Evolutionary conservation across 1,284 basidiomycete genomes (phyloP).

Genomic region (Moesziomyces antarcticus): DNA sequence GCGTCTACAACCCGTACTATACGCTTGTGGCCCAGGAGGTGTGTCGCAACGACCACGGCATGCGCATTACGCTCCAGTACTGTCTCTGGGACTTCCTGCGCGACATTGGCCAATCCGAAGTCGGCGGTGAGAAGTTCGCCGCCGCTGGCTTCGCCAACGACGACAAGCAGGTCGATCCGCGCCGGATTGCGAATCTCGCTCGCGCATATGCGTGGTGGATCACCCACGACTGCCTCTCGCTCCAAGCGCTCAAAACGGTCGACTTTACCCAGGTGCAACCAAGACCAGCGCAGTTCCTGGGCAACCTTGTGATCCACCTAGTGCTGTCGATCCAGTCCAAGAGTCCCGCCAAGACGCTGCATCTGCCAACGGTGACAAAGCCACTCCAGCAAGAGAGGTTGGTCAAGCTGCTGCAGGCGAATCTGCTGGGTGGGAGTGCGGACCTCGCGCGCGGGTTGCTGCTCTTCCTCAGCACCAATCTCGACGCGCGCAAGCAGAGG

Average conservation of each 20-base stretch:
- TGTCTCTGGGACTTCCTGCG: slow-evolving; percentile 97
- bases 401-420: slow-evolving; percentile 32
- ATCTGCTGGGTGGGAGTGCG: slow-evolving; percentile 40
- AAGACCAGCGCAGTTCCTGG: slow-evolving; percentile 45
- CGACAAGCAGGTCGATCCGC: slow-evolving; percentile 57
- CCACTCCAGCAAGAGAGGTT: slow-evolving; percentile 11
- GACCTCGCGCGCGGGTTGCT: slow-evolving; percentile 52
- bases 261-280: slow-evolving; percentile 54
- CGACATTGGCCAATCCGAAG: slow-evolving; percentile 83
- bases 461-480: slow-evolving; percentile 48
- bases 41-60: slow-evolving; percentile 71
- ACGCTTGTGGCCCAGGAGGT: slow-evolving; percentile 76
- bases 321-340: slow-evolving; percentile 51
- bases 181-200: slow-evolving; percentile 77
- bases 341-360: slow-evolving; percentile 40
- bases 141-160: slow-evolving; percentile 69
- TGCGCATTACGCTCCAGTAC: slow-evolving; percentile 93
- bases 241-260: slow-evolving; percentile 74
- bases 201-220: slow-evolving; percentile 86
- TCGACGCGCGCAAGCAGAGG: slow-evolving; percentile 27
- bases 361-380: slow-evolving; percentile 17
- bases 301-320: slow-evolving; percentile 49
- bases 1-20: slow-evolving; percentile 91
- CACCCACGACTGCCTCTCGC: slow-evolving; percentile 77
- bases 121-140: slow-evolving; percentile 85